Percentiles rank a stretch among this genome's conserved stretches.
Evolutionary conservation across 164 flowering plant species (phyloP).

Genomic region (Magnolia sinica): DNA sequence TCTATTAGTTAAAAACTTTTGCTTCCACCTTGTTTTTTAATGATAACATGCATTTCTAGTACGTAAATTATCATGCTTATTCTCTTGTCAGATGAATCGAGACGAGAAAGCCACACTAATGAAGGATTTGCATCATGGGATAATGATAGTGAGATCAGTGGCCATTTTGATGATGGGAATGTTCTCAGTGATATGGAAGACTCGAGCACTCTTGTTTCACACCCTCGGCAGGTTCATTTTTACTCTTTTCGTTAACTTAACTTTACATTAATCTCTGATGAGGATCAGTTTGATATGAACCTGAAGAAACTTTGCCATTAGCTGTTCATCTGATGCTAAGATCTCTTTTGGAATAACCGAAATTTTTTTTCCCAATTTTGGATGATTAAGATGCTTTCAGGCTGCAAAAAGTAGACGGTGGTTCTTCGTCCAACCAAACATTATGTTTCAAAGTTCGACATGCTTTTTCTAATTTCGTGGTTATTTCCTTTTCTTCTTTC

Average conservation of each 20-base stretch:
- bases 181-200: conserved; percentile 66
- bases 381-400: too few species aligned
- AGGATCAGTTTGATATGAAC: background rate
- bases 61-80: background rate
- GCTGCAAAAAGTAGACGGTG: too few species aligned
- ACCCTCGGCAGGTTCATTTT: conserved; percentile 77
- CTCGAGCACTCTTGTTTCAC: conserved; percentile 56
- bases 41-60: background rate
- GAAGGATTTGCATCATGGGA: conserved; percentile 56
- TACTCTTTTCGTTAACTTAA: background rate
- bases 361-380: too few species aligned
- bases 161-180: conserved; percentile 50
- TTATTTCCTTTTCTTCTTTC: too few species aligned
- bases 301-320: background rate
- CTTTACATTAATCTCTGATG: background rate
- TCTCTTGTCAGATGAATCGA: conserved; percentile 39
- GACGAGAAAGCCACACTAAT: conserved; percentile 38
- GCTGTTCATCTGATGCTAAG: background rate
- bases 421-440: too few species aligned
- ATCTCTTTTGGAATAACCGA: background rate
- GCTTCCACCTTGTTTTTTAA: too few species aligned
- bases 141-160: conserved; percentile 41
- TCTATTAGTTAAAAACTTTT: too few species aligned
- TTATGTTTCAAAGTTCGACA: too few species aligned
- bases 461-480: too few species aligned